Evolutionary conservation across 805 yeast species (phyloP).

Genomic region (Saccharomycopsis javanensis): DNA sequence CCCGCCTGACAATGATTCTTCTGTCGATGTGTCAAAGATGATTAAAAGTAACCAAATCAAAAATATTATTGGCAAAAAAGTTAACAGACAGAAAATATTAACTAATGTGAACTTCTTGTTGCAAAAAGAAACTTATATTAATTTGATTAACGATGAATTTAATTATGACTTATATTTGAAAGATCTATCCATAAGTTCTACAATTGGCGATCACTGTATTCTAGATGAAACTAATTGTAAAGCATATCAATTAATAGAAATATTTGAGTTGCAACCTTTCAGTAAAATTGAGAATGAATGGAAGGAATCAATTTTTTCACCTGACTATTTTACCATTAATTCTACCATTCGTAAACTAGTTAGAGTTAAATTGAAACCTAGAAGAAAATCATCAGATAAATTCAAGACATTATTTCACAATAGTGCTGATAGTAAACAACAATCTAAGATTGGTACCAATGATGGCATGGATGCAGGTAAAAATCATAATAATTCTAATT

Average conservation of each 20-base stretch:
- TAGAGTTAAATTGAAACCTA: slow-evolving; percentile 3
- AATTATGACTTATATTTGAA: slow-evolving; percentile 5
- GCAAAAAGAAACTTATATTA: background rate
- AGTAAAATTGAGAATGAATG: slow-evolving; percentile 44
- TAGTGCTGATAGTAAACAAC: background rate
- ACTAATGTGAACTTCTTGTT: slow-evolving; percentile 5
- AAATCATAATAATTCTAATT: background rate
- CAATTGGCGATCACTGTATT: background rate
- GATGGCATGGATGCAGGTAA: background rate
- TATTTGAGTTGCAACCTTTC: slow-evolving; percentile 57
- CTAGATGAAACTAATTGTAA: slow-evolving; percentile 20
- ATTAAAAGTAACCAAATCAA: background rate
- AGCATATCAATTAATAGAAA: slow-evolving; percentile 45
- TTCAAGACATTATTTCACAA: background rate
- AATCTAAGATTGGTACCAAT: background rate
- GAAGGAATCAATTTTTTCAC: slow-evolving; percentile 29
- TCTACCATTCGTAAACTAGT: slow-evolving; percentile 15
- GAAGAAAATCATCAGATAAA: slow-evolving; percentile 3
- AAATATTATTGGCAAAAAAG: slow-evolving; percentile 2
- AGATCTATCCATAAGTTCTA: background rate
- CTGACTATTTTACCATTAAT: slow-evolving; percentile 15
- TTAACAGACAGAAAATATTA: slow-evolving; percentile 8
- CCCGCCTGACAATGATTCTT: background rate
- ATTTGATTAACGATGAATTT: slow-evolving; percentile 11
- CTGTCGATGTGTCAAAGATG: background rate